These are phyloP conservation scores for Cercophora newfieldiana DNA, from an alignment of 495 filamentous ascomycete genomes.

Conservation along the genomic window DNA sequence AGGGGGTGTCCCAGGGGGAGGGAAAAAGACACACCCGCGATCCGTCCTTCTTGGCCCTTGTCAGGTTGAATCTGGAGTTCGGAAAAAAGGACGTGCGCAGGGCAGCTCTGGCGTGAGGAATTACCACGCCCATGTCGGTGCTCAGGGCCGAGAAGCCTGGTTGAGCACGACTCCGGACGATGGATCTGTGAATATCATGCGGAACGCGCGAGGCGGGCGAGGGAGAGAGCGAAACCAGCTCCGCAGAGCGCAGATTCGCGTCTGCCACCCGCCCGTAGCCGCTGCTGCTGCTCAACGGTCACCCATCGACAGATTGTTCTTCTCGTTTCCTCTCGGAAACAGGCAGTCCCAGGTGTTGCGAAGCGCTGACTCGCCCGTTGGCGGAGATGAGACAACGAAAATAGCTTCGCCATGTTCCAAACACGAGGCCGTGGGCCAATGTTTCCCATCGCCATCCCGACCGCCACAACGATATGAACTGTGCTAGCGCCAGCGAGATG, in stretches of 20 bases:
- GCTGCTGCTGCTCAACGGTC: not conserved
- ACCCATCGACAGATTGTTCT: conserved; percentile 14
- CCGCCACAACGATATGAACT: not conserved
- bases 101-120: conserved; percentile 60
- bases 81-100: conserved; percentile 48
- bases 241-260: not conserved
- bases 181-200: conserved; percentile 34
- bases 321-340: conserved; percentile 16
- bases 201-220: conserved; percentile 16
- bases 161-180: conserved; percentile 30
- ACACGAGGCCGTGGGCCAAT: conserved; percentile 8
- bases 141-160: conserved; percentile 28
- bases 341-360: conserved; percentile 10
- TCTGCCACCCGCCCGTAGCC: conserved; percentile 3
- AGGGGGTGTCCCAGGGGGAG: not conserved
- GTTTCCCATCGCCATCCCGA: conserved; percentile 2
- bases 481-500: not conserved
- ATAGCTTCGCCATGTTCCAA: not conserved
- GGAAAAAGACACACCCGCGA: conserved; percentile 12
- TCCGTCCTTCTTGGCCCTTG: conserved; percentile 23
- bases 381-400: conserved; percentile 10
- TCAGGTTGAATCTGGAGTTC: conserved; percentile 27
- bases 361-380: conserved; percentile 27
- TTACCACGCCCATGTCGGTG: conserved; percentile 25
- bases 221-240: conserved; percentile 25